Percentiles rank a stretch among this genome's conserved stretches.
Evolutionary conservation across 2,329 filamentous ascomycete genomes (phyloP).

Genomic region (Fusarium continuum): DNA sequence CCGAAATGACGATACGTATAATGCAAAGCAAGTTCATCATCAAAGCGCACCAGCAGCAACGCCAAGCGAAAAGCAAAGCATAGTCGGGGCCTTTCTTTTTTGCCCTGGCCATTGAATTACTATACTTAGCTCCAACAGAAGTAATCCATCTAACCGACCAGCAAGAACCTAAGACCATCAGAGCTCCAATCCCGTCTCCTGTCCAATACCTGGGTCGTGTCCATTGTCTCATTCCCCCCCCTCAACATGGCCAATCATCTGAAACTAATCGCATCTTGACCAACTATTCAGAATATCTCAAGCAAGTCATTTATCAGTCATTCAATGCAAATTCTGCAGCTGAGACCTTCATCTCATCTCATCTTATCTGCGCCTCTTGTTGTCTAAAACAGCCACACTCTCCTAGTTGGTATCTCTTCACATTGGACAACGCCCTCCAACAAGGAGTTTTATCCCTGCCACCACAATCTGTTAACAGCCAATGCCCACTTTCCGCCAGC

Average conservation of each 20-base stretch:
- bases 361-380: no score
- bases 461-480: conserved; percentile 8
- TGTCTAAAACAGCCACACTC: not conserved
- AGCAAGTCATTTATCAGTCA: conserved; percentile 5
- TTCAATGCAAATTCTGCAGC: not conserved
- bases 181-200: not conserved
- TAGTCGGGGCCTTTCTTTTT: not conserved
- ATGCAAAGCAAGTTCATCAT: conserved; percentile 26
- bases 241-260: conserved; percentile 2
- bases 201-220: not conserved
- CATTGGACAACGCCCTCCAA: conserved; percentile 11
- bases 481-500: conserved; percentile 18
- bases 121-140: conserved; percentile 3
- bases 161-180: not conserved
- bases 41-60: not conserved
- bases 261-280: conserved; percentile 11
- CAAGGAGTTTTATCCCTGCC: conserved; percentile 18
- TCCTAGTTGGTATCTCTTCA: conserved; percentile 1
- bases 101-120: no score
- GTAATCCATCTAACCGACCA: no score
- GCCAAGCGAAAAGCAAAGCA: conserved; percentile 10
- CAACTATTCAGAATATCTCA: not conserved
- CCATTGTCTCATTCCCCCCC: not conserved
- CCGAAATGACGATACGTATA: conserved; percentile 15
- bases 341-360: not conserved